A percentile compares a stretch with the other conserved stretches of the same genome.
Conservation (phyloP, 1,284 basidiomycete species). For the Puccinia polysora region DNA sequence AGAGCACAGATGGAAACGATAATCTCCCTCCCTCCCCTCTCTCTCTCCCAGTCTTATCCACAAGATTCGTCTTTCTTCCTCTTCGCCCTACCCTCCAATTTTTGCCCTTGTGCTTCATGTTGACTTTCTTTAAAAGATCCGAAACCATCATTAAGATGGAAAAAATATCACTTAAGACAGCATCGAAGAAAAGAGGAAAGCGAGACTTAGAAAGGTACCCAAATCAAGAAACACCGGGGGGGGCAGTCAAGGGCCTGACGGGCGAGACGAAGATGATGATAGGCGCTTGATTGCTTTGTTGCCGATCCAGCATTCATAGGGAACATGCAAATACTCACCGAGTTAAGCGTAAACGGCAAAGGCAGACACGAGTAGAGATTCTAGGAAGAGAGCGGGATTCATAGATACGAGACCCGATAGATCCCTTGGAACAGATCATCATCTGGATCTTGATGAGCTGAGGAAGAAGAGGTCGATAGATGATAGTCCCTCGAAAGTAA, state of each 20-base stretch:
- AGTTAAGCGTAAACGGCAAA: background rate
- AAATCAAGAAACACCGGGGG: background rate
- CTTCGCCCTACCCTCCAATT: background rate
- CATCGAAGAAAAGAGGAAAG: background rate
- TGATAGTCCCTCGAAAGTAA: too few species aligned
- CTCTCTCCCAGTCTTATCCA: background rate
- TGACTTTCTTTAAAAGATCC: slow-evolving; percentile 34
- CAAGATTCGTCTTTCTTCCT: background rate
- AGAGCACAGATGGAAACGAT: too few species aligned
- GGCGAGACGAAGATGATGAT: too few species aligned
- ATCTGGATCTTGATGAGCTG: background rate
- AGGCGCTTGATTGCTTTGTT: too few species aligned
- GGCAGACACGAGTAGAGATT: background rate
- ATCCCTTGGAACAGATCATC: slow-evolving; percentile 20
- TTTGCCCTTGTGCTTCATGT: slow-evolving; percentile 12
- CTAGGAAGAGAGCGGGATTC: background rate
- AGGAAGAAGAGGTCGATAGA: background rate
- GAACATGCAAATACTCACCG: background rate
- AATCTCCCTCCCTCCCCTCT: too few species aligned
- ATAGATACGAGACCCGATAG: slow-evolving; percentile 7
- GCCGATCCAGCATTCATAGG: too few species aligned
- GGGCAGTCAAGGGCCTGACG: too few species aligned
- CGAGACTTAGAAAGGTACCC: background rate
- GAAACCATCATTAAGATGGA: background rate
- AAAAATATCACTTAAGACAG: too few species aligned